phyloP scores from a whole-genome alignment of 2,329 filamentous ascomycete species.

The Ascomycota sp. region DNA sequence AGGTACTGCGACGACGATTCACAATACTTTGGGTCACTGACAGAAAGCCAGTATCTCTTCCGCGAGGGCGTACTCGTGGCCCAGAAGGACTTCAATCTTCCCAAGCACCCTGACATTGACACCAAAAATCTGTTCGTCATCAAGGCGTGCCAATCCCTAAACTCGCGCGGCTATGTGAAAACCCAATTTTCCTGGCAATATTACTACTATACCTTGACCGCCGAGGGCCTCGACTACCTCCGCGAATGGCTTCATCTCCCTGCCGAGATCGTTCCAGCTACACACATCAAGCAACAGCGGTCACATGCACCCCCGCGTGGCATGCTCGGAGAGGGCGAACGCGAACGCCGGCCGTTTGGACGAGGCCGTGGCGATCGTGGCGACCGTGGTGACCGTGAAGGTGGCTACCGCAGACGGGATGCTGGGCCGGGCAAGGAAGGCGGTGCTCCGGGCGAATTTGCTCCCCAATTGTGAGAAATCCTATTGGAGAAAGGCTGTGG shows the following conservation, averaged over 20 bases:
- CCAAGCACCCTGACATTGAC: constrained; percentile 95
- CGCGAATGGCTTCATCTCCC: constrained; percentile 99
- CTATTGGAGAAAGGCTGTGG: not conserved
- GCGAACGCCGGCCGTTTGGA: constrained; percentile 65
- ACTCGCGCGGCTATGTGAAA: constrained; percentile 96
- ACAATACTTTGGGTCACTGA: constrained; percentile 5
- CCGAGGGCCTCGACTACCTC: constrained; percentile 99
- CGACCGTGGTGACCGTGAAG: constrained; percentile 66
- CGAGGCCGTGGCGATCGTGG: constrained; percentile 59
- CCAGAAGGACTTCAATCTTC: constrained; percentile 97
- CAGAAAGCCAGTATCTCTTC: constrained; percentile 62
- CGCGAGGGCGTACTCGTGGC: constrained; percentile 82
- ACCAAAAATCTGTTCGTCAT: constrained; percentile 99
- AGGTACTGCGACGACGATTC: constrained; percentile 19
- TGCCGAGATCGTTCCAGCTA: constrained; percentile 96
- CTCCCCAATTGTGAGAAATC: constrained; percentile 58
- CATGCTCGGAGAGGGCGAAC: constrained; percentile 78
- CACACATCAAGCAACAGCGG: constrained; percentile 99
- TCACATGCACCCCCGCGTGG: constrained; percentile 93
- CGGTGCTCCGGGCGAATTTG: constrained; percentile 75
- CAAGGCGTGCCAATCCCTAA: constrained; percentile 97
- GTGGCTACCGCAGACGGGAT: constrained; percentile 81
- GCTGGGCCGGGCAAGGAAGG: constrained; percentile 75
- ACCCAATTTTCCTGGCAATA: constrained; percentile 99
- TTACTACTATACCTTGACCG: constrained; percentile 99